Percentiles rank a stretch among this genome's conserved stretches.
Conservation (phyloP, 2,329 filamentous ascomycete genomes). For the Scleromitrula shiraiana region DNA sequence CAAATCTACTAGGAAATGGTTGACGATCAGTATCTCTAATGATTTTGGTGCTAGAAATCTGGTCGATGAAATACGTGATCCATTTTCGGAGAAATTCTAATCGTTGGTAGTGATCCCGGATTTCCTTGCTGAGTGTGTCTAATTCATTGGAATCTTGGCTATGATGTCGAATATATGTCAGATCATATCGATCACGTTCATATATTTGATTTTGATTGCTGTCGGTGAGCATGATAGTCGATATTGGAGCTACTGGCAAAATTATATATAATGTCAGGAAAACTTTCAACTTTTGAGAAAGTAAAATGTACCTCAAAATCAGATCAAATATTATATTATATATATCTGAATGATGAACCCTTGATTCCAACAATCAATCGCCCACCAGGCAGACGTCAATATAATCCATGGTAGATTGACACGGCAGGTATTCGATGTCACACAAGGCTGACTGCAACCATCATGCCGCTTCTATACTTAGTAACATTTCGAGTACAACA, state of each 20-base stretch:
- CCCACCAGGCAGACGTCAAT: neutral
- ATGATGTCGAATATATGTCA: neutral
- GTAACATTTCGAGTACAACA: no score
- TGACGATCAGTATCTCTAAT: neutral
- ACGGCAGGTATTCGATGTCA: neutral
- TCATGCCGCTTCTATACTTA: neutral
- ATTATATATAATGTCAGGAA: no score
- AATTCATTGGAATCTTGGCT: neutral
- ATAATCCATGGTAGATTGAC: neutral
- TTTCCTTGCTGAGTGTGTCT: neutral
- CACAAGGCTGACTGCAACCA: neutral
- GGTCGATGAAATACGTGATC: neutral
- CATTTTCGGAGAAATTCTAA: slow-evolving; percentile 2
- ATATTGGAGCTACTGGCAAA: no score
- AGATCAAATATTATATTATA: neutral
- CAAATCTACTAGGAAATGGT: neutral
- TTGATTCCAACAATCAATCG: neutral
- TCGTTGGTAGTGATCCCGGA: neutral
- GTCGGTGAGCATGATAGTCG: no score
- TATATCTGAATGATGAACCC: neutral
- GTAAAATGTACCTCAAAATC: no score
- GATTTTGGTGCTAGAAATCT: neutral
- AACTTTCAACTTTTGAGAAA: no score
- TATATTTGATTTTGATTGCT: neutral
- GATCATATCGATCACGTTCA: neutral